Conservation (phyloP, 2,329 filamentous ascomycete genomes). For the Sarocladium brachiariae region DNA sequence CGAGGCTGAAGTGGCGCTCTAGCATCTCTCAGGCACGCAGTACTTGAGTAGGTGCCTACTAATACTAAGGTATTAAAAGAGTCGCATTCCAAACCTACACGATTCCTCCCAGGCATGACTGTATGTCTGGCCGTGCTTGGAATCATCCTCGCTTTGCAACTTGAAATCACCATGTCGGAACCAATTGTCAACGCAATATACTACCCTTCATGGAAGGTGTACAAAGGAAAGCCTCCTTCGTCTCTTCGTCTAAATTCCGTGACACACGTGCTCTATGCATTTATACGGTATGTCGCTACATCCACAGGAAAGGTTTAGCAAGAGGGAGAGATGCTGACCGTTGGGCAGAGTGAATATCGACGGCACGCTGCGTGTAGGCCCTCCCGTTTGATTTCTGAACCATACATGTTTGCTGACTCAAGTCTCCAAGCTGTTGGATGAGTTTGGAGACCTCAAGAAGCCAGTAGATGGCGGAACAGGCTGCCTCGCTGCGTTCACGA, state of each 20-base stretch:
- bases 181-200: constrained; percentile 40
- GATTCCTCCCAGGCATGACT: background rate
- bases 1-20: too few species aligned
- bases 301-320: background rate
- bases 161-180: background rate
- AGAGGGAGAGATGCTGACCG: constrained; percentile 12
- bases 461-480: constrained; percentile 51
- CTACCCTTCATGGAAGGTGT: constrained; percentile 60
- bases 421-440: constrained; percentile 41
- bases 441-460: constrained; percentile 56
- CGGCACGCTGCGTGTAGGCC: constrained; percentile 34
- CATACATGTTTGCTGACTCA: background rate
- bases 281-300: constrained; percentile 45
- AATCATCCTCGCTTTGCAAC: background rate
- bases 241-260: constrained; percentile 47
- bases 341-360: constrained; percentile 25
- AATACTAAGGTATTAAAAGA: too few species aligned
- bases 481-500: constrained; percentile 52
- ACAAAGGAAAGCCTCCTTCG: constrained; percentile 53
- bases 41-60: too few species aligned
- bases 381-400: background rate
- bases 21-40: too few species aligned
- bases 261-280: constrained; percentile 60
- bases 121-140: background rate
- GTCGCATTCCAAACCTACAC: too few species aligned